Evolutionary conservation across 257 asterid genomes (phyloP).

Genomic region (Datura wrightii): DNA sequence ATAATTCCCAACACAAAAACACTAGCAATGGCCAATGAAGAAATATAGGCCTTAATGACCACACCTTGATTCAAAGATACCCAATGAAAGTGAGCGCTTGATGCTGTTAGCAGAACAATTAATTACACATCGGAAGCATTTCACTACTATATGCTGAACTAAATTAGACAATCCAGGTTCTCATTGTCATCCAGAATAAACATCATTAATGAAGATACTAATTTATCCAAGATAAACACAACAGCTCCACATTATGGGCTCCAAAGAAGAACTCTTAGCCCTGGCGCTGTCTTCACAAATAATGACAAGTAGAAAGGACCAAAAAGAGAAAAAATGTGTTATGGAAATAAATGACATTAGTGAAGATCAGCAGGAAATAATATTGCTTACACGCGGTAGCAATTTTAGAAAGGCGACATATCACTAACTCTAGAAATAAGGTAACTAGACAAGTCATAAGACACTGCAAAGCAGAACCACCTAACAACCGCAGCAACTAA

Average conservation of each 20-base stretch:
- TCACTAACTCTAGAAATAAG: neutral
- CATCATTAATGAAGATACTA: neutral
- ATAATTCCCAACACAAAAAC: conserved; percentile 22
- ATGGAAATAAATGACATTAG: neutral
- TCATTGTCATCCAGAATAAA: neutral
- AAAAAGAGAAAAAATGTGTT: neutral
- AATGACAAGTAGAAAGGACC: neutral
- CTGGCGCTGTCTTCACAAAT: neutral
- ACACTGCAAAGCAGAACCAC: no score
- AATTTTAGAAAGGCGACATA: neutral
- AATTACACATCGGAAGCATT: conserved; percentile 1
- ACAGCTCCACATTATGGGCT: neutral
- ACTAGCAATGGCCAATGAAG: neutral
- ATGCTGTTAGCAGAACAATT: neutral
- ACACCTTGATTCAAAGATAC: no score
- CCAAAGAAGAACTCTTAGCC: conserved; percentile 9
- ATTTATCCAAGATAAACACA: conserved; percentile 4
- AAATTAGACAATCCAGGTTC: neutral
- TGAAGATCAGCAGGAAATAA: neutral
- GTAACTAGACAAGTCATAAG: neutral
- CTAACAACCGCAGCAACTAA: neutral
- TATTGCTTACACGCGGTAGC: neutral
- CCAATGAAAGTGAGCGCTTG: neutral
- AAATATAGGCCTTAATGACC: neutral
- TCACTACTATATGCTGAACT: conserved; percentile 4